phyloP scores from a whole-genome alignment of 768 basidiomycete genomes.

The Amanita rimosa region DNA sequence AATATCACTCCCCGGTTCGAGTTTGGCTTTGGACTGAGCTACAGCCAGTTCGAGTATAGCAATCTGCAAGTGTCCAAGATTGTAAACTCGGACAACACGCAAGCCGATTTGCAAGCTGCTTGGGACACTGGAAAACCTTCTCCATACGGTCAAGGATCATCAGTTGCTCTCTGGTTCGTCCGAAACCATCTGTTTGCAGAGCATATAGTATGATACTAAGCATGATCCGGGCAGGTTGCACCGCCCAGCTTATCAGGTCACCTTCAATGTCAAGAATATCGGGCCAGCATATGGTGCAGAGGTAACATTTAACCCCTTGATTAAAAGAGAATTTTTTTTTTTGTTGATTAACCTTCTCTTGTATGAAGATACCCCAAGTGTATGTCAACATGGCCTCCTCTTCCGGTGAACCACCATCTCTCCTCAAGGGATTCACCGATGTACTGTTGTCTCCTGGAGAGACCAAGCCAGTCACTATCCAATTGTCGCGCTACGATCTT shows the following conservation, averaged over 20 bases:
- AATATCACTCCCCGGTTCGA: slow-evolving; percentile 74
- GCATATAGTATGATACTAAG: background rate
- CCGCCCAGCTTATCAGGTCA: slow-evolving; percentile 47
- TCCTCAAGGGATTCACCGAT: slow-evolving; percentile 63
- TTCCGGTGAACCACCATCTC: slow-evolving; percentile 58
- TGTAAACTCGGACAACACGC: slow-evolving; percentile 22
- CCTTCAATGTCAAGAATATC: slow-evolving; percentile 56
- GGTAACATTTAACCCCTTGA: slow-evolving; percentile 27
- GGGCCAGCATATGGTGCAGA: slow-evolving; percentile 57
- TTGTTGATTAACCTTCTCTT: background rate
- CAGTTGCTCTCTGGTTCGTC: slow-evolving; percentile 48
- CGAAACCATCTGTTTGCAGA: background rate
- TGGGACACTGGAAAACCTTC: slow-evolving; percentile 54
- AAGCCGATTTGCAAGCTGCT: slow-evolving; percentile 24
- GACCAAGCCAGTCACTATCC: slow-evolving; percentile 35
- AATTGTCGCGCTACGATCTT: slow-evolving; percentile 57
- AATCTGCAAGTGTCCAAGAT: slow-evolving; percentile 39
- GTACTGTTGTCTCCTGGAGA: slow-evolving; percentile 38
- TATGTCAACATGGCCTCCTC: slow-evolving; percentile 59
- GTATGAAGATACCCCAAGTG: slow-evolving; percentile 53
- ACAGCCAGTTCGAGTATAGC: slow-evolving; percentile 71
- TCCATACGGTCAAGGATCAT: slow-evolving; percentile 44
- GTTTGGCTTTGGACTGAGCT: slow-evolving; percentile 86
- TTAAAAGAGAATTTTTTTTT: background rate
- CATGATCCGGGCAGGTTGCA: slow-evolving; percentile 42